Base-by-base conservation (phyloP, 768 basidiomycete species). In the Tricholoma sp. region DNA sequence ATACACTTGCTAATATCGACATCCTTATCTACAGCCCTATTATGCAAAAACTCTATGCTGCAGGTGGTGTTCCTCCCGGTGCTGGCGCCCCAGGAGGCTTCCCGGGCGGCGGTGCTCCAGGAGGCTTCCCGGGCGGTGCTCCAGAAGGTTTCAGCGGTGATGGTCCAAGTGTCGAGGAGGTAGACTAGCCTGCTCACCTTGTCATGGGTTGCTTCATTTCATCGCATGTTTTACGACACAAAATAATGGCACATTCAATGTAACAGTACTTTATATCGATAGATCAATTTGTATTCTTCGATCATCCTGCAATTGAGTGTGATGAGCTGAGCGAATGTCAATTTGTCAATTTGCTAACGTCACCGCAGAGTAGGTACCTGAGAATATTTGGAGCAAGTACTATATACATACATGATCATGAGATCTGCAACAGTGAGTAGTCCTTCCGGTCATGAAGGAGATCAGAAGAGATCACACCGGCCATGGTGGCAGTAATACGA, bases 151-250 rank as follows among this genome's bases (percentile, higher is more conserved):
- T 78, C 34, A 76, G 77, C 47, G 90, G 89, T 70, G 91, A 91
- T 31, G 94, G 93, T 45, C 93, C 92, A 47, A 87, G 85, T 57
- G 92, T 94, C 53, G 92, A 95, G 79, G 92, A 94, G 76, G 93
- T 94, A 64, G 88, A 90, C 70, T 90, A 81, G 80, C 60, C 57
- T 61, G 54, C 53, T 42, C 17, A 42, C 18, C 15, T 37, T 13
- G 11, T 18, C 41, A 15, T 42, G 24, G 24, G 24, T 24, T 24
- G 24, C 9, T 42, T 18, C 10, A 54, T 39, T 56, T 62, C 55
- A 56, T 51, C 50, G 54, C 58, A 57, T 58, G 17, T 54, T 57
- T 60, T 33, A 42, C 55, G 49, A 57, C 36, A 34, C 51, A 54
- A 61, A 62, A 59, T 62, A 59, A 62, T 59, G 36, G 6, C 32